phyloP scores from a whole-genome alignment of 495 filamentous ascomycete species.

The Delitschia confertaspora region DNA sequence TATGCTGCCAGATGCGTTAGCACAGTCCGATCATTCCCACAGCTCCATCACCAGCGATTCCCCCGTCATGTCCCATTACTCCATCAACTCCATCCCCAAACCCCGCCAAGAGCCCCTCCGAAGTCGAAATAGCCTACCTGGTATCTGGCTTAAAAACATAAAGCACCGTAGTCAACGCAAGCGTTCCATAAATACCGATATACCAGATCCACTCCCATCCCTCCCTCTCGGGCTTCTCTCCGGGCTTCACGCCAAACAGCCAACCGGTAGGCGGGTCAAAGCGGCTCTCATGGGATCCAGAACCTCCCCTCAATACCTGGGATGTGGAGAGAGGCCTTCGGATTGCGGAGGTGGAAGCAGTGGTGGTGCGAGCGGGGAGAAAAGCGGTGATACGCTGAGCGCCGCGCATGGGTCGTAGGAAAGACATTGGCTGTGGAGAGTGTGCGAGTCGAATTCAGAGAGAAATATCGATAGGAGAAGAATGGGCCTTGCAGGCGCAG shows the following conservation, averaged over 20 bases:
- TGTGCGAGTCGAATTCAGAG: neutral
- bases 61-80: slow-evolving; percentile 1
- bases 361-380: slow-evolving; percentile 4
- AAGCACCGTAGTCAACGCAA: slow-evolving; percentile 63
- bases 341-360: neutral
- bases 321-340: slow-evolving; percentile 17
- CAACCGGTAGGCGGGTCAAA: slow-evolving; percentile 89
- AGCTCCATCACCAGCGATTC: neutral
- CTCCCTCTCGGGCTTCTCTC: slow-evolving; percentile 90
- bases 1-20: slow-evolving; percentile 54
- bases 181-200: slow-evolving; percentile 82
- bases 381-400: slow-evolving; percentile 2
- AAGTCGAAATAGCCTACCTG: slow-evolving; percentile 60
- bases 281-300: slow-evolving; percentile 64
- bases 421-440: slow-evolving; percentile 10
- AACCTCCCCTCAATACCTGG: too few species aligned
- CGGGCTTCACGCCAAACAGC: slow-evolving; percentile 84
- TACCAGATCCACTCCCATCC: slow-evolving; percentile 87
- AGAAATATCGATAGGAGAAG: neutral
- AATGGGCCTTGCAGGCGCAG: neutral
- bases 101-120: too few species aligned
- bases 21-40: neutral
- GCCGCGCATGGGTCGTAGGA: slow-evolving; percentile 1
- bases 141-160: slow-evolving; percentile 98
- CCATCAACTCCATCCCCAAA: too few species aligned